Base-by-base conservation (phyloP, 371 early-diverging fungal species). In the Edhazardia aedis region DNA sequence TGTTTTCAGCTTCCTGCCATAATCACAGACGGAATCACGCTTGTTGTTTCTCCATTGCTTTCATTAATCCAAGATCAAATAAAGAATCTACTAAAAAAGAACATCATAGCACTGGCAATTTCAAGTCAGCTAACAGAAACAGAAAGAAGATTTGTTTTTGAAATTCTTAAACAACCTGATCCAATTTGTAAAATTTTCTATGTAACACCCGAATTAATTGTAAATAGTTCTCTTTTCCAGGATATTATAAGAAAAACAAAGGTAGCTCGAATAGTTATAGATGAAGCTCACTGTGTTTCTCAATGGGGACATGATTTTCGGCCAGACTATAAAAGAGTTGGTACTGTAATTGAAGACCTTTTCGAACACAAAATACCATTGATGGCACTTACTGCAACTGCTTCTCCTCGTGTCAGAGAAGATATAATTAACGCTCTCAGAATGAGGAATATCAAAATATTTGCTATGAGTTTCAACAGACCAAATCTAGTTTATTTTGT, bases 21-120 rank as follows among this genome's bases (percentile, higher is more conserved):
- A 11, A 46, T 82, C 14, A 67, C 74, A n/a, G 58, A 74, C 0
- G 82, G 84, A 1, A 72, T 96, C 0, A 89, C 93, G 0, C 70
- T 94, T 47, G 93, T 98, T 6, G 78, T 99, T 2, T 87, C 91
- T 3, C 96, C 99, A 0, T 74, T 95, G 6, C 69, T 95, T 22
- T 85, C 90, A 24, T 77, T 99, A 39, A 93, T 96, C 76, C 81
- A 88, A 47, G 96, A 99, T 68, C 96, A 99, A 71, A 83, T 95
- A 1, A 67, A 77, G 36, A 79, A 80, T 36, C 75, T 98, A 4
- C 62, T 85, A 7, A 52, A 64, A 2, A 75, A 78, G 53, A 84
- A 84, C 0, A 78, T 95, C 28, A 72, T 77, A 2, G 82, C 91
- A 0, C 70, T 79, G 4, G 75, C 80, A 18, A 44, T 96, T 0